Evolutionary conservation across 2,329 filamentous ascomycete genomes (phyloP), one percentile per base, ranked within the genome.

Genomic region (Chaetomiaceae sp.): DNA sequence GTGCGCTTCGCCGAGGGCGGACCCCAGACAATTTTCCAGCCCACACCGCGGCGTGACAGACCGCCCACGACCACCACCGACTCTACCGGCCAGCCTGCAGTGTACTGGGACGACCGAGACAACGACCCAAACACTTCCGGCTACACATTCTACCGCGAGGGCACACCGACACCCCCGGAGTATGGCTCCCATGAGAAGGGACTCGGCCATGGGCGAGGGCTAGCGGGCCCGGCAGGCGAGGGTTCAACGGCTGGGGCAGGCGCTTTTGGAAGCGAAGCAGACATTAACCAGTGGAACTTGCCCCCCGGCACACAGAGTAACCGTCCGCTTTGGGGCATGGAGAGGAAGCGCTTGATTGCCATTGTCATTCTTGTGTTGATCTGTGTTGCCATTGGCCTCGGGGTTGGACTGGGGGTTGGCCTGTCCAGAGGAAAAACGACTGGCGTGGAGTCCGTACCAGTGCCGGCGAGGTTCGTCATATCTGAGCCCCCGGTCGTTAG

Each of bases 101-200:
- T 62, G 12, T 61, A 58, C 50, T 64, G 61, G 61, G 50, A 50
- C 45, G 48, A 56, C 26, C 41, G 43, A 12, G 43, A 50, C 14
- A 49, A 39, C 19, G 51, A 53, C 29, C 42, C 54, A 33, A 58
- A 58, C n/a, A 51, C 56, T 18, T 56, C 56, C 1, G 57, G 62
- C 19, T 66, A 61, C 48, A 71, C 68, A 0, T 71, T 71, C 30
- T 68, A 66, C 54, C 64, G 66, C 15, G 68, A 70, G 43, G 56
- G 54, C 11, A 67, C 68, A n/a, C 67, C 67, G 11, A 59, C 66
- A 11, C 65, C 62, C 2, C 51, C 45, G 27, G 57, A 52, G 10
- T 44, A 52, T 41, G 48, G 48, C 10, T 38, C 47, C 8, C 39
- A 47, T 11, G 55, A 56, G 49, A 52, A 55, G 45, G n/a, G n/a